Conservation (phyloP, 768 basidiomycete genomes). For the Leccinum barrowsii region DNA sequence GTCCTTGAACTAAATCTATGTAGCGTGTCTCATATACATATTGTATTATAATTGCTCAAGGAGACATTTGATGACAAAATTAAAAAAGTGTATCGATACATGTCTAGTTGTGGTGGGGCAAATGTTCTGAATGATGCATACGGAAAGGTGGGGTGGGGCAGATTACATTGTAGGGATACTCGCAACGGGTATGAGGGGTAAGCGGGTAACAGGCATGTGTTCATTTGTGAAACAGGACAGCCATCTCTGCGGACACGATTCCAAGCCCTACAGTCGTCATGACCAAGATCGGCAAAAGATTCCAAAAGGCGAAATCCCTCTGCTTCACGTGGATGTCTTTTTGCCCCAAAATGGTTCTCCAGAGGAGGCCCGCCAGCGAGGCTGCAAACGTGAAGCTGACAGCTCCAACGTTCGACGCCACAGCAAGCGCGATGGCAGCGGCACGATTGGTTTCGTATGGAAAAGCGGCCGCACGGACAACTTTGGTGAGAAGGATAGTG, state of each 20-base stretch:
- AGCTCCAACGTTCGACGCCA: constrained; percentile 88
- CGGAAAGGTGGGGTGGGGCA: background rate
- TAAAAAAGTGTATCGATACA: constrained; percentile 4
- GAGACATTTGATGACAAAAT: background rate
- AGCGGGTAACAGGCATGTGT: background rate
- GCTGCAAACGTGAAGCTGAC: constrained; percentile 87
- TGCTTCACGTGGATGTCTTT: constrained; percentile 66
- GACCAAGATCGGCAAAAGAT: constrained; percentile 57
- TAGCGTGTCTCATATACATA: background rate
- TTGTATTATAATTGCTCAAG: background rate
- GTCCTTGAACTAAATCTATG: background rate
- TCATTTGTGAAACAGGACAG: constrained; percentile 39
- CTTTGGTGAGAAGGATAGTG: constrained; percentile 83
- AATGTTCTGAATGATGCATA: background rate
- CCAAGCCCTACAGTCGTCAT: constrained; percentile 66
- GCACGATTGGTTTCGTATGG: constrained; percentile 41
- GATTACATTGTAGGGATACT: background rate
- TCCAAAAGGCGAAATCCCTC: constrained; percentile 68
- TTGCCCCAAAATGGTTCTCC: constrained; percentile 69
- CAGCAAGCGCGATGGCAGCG: constrained; percentile 71
- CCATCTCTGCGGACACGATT: constrained; percentile 76
- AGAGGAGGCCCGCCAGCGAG: constrained; percentile 84
- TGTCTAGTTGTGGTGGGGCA: background rate
- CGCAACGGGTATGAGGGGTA: background rate
- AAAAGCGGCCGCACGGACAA: constrained; percentile 50